Evolutionary conservation across 371 early-diverging fungal genomes (phyloP).

Genomic region (Dinochytrium kinnereticum): DNA sequence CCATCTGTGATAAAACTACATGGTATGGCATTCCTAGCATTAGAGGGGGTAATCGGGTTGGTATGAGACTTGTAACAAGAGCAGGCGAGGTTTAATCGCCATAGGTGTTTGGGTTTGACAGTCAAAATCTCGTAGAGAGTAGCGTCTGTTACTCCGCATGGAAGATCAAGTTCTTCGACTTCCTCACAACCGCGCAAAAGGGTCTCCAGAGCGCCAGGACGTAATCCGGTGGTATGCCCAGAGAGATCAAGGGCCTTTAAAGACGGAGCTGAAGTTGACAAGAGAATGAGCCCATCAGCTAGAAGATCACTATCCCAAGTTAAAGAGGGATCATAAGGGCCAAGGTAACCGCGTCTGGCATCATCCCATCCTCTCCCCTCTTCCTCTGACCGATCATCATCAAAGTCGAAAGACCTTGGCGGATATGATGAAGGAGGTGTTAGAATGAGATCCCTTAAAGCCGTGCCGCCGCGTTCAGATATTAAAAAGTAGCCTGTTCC

Average conservation of each 20-base stretch:
- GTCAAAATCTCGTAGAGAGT: constrained; percentile 29
- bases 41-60: constrained; percentile 17
- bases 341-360: constrained; percentile 1
- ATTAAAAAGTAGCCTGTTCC: constrained; percentile 25
- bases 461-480: constrained; percentile 26
- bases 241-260: constrained; percentile 35
- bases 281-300: constrained; percentile 20
- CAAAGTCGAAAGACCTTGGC: constrained; percentile 5
- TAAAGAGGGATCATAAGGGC: constrained; percentile 16
- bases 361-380: constrained; percentile 1
- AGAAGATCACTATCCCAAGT: constrained; percentile 30
- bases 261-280: constrained; percentile 16
- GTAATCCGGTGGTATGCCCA: constrained; percentile 31
- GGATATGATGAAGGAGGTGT: constrained; percentile 32
- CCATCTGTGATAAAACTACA: constrained; percentile 36
- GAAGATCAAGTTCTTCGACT: constrained; percentile 36
- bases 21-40: constrained; percentile 3
- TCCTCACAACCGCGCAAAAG: constrained; percentile 20
- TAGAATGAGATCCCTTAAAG: constrained; percentile 31
- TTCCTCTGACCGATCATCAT: not conserved
- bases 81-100: constrained; percentile 33
- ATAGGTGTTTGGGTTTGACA: constrained; percentile 27
- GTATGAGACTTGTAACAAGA: constrained; percentile 19
- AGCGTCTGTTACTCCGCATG: constrained; percentile 35
- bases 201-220: constrained; percentile 27